Evolutionary conservation across 2,329 filamentous ascomycete genomes (phyloP).

Genomic region (Curvularia verruculosa): DNA sequence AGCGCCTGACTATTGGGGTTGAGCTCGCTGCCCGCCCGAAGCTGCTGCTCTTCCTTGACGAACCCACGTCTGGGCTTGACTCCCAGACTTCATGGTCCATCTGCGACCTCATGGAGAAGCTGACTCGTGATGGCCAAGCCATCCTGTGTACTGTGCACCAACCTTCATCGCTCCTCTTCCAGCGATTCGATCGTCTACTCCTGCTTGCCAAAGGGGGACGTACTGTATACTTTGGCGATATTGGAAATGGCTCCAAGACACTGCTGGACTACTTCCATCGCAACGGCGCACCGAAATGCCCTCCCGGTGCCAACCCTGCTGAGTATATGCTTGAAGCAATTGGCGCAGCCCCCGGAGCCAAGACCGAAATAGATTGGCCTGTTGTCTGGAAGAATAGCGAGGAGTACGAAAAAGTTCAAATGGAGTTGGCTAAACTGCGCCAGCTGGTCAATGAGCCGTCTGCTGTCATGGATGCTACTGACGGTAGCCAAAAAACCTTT

Average conservation of each 20-base stretch:
- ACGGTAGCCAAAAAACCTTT: slow-evolving; percentile 54
- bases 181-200: slow-evolving; percentile 79
- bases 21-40: slow-evolving; percentile 42
- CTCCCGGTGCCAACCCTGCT: slow-evolving; percentile 71
- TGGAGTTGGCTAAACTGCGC: slow-evolving; percentile 50
- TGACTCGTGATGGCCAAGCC: slow-evolving; percentile 77
- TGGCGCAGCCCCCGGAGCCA: slow-evolving; percentile 38
- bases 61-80: slow-evolving; percentile 83
- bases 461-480: slow-evolving; percentile 48
- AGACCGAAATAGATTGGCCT: slow-evolving; percentile 48
- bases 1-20: slow-evolving; percentile 65
- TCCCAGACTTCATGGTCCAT: slow-evolving; percentile 84
- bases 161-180: slow-evolving; percentile 87
- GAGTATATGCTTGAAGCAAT: slow-evolving; percentile 72
- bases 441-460: slow-evolving; percentile 39
- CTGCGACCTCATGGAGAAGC: slow-evolving; percentile 79
- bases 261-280: slow-evolving; percentile 75
- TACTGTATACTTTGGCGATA: slow-evolving; percentile 79
- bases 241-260: slow-evolving; percentile 69
- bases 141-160: slow-evolving; percentile 95
- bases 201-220: slow-evolving; percentile 74
- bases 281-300: slow-evolving; percentile 69
- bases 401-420: slow-evolving; percentile 36
- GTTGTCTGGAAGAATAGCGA: slow-evolving; percentile 47
- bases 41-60: slow-evolving; percentile 62